These are phyloP conservation scores for Penicillium oxalicum DNA, from an alignment of 2,329 filamentous ascomycete genomes.

Conservation along the genomic window DNA sequence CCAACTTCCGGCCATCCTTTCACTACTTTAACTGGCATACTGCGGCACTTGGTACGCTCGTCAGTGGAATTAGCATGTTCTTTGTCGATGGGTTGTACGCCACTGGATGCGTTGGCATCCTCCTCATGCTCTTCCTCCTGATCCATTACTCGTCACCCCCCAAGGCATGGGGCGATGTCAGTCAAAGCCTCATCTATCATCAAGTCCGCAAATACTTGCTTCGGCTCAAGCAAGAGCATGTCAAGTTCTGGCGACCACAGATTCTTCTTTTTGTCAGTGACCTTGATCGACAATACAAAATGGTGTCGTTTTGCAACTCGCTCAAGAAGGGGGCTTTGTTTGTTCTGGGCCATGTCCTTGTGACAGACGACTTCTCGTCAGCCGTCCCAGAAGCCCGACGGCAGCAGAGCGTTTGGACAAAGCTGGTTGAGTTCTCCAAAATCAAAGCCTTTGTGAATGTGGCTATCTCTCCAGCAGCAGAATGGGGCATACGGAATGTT, in stretches of 20 bases:
- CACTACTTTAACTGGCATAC: slow-evolving; percentile 86
- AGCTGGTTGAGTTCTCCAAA: slow-evolving; percentile 77
- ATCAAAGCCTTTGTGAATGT: slow-evolving; percentile 90
- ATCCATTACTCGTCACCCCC: slow-evolving; percentile 83
- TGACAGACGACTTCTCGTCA: slow-evolving; percentile 71
- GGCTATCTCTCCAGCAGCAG: slow-evolving; percentile 72
- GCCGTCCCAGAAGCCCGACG: slow-evolving; percentile 75
- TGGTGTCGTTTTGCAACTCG: slow-evolving; percentile 88
- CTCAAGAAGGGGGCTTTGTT: slow-evolving; percentile 83
- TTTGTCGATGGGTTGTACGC: slow-evolving; percentile 82
- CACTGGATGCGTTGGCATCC: slow-evolving; percentile 63
- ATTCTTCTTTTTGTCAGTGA: slow-evolving; percentile 80
- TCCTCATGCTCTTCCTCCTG: slow-evolving; percentile 71
- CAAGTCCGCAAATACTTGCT: slow-evolving; percentile 84
- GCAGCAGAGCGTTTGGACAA: slow-evolving; percentile 77
- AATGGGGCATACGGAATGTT: slow-evolving; percentile 79
- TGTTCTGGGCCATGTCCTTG: slow-evolving; percentile 80
- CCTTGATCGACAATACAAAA: slow-evolving; percentile 69
- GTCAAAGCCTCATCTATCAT: slow-evolving; percentile 80
- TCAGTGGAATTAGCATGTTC: slow-evolving; percentile 78
- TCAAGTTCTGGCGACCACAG: slow-evolving; percentile 89
- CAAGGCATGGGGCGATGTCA: slow-evolving; percentile 86
- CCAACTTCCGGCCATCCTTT: slow-evolving; percentile 83
- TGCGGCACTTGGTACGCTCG: slow-evolving; percentile 65
- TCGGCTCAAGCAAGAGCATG: slow-evolving; percentile 77